These are phyloP conservation scores for Trypanosoma caninum DNA, from an alignment of 208 protist genomes.

Conservation along the genomic window DNA sequence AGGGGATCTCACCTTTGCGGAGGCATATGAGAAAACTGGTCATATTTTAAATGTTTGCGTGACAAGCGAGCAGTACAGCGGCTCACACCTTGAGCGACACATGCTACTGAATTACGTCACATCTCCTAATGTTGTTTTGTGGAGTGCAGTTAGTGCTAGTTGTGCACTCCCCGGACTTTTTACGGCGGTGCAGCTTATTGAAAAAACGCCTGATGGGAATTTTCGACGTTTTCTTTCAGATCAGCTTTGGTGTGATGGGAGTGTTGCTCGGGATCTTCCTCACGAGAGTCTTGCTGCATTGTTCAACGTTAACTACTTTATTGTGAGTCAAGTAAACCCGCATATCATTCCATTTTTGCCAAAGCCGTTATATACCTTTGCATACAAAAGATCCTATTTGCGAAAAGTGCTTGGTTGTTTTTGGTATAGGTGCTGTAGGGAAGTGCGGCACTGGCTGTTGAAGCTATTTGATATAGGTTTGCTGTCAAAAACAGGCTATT, in stretches of 20 bases:
- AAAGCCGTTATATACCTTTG: slow-evolving; percentile 28
- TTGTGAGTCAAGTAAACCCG: slow-evolving; percentile 80
- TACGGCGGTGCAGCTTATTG: slow-evolving; percentile 59
- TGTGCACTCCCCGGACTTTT: slow-evolving; percentile 68
- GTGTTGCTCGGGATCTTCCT: slow-evolving; percentile 57
- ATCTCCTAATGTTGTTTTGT: slow-evolving; percentile 75
- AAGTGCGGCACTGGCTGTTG: slow-evolving; percentile 41
- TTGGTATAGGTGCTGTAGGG: slow-evolving; percentile 26
- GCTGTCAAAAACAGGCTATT: slow-evolving; percentile 31
- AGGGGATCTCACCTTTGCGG: slow-evolving; percentile 84
- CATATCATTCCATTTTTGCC: slow-evolving; percentile 75
- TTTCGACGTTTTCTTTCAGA: slow-evolving; percentile 50
- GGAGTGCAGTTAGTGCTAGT: slow-evolving; percentile 67
- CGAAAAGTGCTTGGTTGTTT: slow-evolving; percentile 20
- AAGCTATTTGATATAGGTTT: slow-evolving; percentile 38
- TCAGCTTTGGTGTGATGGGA: slow-evolving; percentile 68
- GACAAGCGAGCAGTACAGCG: slow-evolving; percentile 39
- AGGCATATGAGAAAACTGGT: slow-evolving; percentile 74
- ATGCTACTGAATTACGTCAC: slow-evolving; percentile 83
- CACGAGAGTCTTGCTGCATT: slow-evolving; percentile 53
- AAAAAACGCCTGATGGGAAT: slow-evolving; percentile 38
- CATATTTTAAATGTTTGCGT: slow-evolving; percentile 85
- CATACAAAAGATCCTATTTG: slow-evolving; percentile 17
- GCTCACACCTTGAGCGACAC: slow-evolving; percentile 39
- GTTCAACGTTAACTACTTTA: slow-evolving; percentile 76